Percentiles rank a stretch among this genome's conserved stretches.
These are phyloP conservation scores for Botrytis elliptica DNA, from an alignment of 2,329 filamentous ascomycete genomes.

Conservation along the genomic window DNA sequence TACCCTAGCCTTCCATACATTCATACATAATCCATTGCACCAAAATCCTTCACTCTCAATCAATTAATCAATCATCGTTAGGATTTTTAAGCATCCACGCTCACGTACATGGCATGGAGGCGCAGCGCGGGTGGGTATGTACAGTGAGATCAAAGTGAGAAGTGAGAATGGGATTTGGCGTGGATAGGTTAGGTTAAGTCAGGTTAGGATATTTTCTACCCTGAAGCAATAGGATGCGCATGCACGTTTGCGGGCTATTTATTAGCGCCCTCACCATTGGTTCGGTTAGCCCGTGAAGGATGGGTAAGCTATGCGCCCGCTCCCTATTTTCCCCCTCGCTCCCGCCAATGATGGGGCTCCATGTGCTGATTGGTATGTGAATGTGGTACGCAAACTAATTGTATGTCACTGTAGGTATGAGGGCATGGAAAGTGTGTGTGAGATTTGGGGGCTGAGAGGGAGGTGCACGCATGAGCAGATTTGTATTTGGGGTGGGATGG, in stretches of 20 bases:
- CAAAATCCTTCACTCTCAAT: constrained; percentile 9
- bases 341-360: neutral
- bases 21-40: constrained; percentile 11
- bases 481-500: neutral
- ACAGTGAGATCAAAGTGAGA: neutral
- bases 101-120: neutral
- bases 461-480: neutral
- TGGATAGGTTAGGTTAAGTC: neutral
- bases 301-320: constrained; percentile 1
- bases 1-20: neutral
- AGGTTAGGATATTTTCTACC: neutral
- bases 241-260: constrained; percentile 11
- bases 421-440: neutral
- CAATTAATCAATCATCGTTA: neutral
- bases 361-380: neutral
- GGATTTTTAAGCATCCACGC: neutral
- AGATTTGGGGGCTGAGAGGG: constrained; percentile 2
- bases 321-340: neutral
- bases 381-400: neutral
- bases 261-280: constrained; percentile 10
- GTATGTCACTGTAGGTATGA: neutral
- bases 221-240: neutral
- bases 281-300: constrained; percentile 1
- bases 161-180: constrained; percentile 1
- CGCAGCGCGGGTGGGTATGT: constrained; percentile 8